A percentile compares a stretch with the other conserved stretches of the same genome.
phyloP scores from a whole-genome alignment of 306 rosid genomes.

The Astragalus glycyphyllos region DNA sequence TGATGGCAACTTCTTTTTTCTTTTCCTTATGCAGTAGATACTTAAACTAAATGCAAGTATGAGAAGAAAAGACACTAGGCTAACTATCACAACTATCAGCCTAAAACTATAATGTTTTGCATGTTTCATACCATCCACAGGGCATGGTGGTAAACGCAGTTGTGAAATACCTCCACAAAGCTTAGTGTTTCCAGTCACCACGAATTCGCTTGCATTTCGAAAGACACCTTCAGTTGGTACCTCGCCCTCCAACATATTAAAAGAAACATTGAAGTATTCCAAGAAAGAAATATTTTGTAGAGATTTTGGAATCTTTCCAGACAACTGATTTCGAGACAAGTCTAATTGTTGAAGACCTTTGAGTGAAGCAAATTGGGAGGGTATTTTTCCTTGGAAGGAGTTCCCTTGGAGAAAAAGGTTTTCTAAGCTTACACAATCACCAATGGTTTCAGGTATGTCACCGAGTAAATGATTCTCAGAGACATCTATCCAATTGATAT shows the following conservation, averaged over 20 bases:
- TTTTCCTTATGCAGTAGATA: neutral
- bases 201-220: neutral
- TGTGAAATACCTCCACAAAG: neutral
- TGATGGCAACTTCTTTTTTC: neutral
- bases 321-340: slow-evolving; percentile 44
- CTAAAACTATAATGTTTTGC: neutral
- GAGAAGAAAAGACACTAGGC: neutral
- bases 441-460: slow-evolving; percentile 44
- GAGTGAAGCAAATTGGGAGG: slow-evolving; percentile 39
- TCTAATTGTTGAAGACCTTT: slow-evolving; percentile 38
- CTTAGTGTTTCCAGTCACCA: neutral
- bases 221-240: slow-evolving; percentile 36
- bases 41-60: neutral
- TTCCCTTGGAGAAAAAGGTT: slow-evolving; percentile 38
- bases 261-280: slow-evolving; percentile 41
- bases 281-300: slow-evolving; percentile 15
- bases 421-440: slow-evolving; percentile 6
- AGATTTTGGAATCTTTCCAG: slow-evolving; percentile 41
- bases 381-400: slow-evolving; percentile 41
- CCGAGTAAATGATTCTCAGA: slow-evolving; percentile 42
- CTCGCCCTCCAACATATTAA: slow-evolving; percentile 45
- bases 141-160: neutral
- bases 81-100: neutral
- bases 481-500: neutral
- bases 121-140: neutral